phyloP scores from a whole-genome alignment of 176 grass and related monocot genomes.

The Carex littledalei region DNA sequence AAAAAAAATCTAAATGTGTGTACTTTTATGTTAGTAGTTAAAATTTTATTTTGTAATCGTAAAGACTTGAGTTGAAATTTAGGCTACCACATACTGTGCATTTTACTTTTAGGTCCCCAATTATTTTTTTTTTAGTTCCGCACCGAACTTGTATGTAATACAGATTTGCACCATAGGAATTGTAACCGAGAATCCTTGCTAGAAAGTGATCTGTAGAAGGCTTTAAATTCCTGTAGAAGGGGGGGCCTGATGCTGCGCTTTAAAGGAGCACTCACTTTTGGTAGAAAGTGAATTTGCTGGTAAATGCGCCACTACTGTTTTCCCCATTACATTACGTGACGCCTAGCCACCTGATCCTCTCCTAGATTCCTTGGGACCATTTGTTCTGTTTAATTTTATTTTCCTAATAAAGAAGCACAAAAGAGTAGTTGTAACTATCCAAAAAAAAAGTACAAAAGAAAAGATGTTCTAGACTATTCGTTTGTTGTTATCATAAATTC shows the following conservation, averaged over 20 bases:
- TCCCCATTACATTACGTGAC: constrained; percentile 5
- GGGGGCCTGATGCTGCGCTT: constrained; percentile 13
- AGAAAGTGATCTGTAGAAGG: not conserved
- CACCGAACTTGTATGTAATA: too few relatives aligned
- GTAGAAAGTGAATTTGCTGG: constrained; percentile 23
- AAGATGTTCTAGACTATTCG: not conserved
- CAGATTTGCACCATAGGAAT: not conserved
- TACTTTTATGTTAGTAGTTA: too few relatives aligned
- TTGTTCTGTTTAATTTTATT: not conserved
- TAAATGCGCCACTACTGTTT: constrained; percentile 17
- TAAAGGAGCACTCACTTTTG: constrained; percentile 25
- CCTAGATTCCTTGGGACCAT: constrained; percentile 20
- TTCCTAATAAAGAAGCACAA: not conserved
- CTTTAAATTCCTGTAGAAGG: too few relatives aligned
- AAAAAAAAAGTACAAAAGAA: not conserved
- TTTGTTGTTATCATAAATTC: not conserved
- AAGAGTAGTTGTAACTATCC: not conserved
- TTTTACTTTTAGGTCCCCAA: too few relatives aligned
- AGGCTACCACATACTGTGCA: too few relatives aligned
- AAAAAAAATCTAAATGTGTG: too few relatives aligned
- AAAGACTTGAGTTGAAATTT: too few relatives aligned
- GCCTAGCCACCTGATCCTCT: not conserved
- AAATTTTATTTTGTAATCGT: too few relatives aligned
- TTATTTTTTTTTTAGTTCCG: too few relatives aligned
- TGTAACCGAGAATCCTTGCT: not conserved